Evolutionary conservation across 192 early-diverging fungal species (phyloP), one percentile per base, ranked within the genome.

Genomic region (Jimgerdemannia lactiflua): DNA sequence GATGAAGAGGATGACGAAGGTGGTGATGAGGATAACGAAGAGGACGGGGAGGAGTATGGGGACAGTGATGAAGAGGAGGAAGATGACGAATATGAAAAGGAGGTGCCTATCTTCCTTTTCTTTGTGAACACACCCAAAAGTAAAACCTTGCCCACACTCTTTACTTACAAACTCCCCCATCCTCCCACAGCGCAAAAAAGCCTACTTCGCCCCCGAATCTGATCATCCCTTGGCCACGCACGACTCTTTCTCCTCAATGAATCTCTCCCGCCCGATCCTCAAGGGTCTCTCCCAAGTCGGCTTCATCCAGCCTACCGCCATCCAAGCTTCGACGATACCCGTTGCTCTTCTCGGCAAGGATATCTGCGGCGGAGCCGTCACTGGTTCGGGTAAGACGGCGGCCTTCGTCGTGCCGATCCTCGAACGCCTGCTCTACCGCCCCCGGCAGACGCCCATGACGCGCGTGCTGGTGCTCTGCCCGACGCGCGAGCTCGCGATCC

Each of bases 381-480:
- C 98, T 3, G 98, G 98, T 66, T 99, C 97, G 59, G 98, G 98
- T 77, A 99, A 99, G 80, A 99, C 98, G 1, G 94, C 93, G 8
- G 98, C 98, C 0, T 99, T 99, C 84, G 79, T 99, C 71, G 92
- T 99, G 4, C 98, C 98, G 4, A 91, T 98, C 44, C 84, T 99
- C 70, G 98, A 99, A 82, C 90, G 97, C 79, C 88, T 99, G 17
- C 85, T 97, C 20, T 98, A 93, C 84, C 89, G 96, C 65, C 95
- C 97, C 39, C 92, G 93, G 77, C 87, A 93, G 67, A 80, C 76
- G 3, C 85, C 96, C 3, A 88, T 90, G 0, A 95, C 93, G 0
- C 88, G 98, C 10, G 97, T 99, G 11, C 83, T 98, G 11, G 88
- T 99, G 73, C 86, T 99, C 0, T 95, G 95, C 20, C 98, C 98